A percentile compares a stretch with the other conserved stretches of the same genome.
These are phyloP conservation scores for Colletotrichum coccodes DNA, from an alignment of 2,329 filamentous ascomycete species.

Conservation along the genomic window DNA sequence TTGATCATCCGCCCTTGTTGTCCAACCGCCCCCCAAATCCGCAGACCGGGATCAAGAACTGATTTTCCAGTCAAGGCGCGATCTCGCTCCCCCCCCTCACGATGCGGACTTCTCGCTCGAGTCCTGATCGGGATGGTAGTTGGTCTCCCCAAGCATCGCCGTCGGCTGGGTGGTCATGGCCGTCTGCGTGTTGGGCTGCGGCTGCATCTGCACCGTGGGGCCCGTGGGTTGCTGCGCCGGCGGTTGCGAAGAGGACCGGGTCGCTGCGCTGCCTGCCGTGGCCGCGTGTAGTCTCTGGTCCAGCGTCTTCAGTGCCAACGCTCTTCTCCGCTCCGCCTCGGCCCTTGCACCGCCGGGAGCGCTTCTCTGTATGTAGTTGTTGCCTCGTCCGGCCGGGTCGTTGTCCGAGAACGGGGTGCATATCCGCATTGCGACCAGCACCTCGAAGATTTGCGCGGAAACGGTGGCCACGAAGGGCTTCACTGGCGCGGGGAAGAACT, in stretches of 20 bases:
- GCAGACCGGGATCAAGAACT: not conserved
- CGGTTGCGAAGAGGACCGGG: conserved; percentile 46
- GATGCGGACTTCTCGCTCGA: conserved; percentile 43
- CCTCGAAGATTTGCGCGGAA: conserved; percentile 78
- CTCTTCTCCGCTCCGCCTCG: conserved; percentile 90
- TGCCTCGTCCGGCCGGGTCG: conserved; percentile 77
- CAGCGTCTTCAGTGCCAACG: conserved; percentile 88
- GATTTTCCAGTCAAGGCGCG: conserved; percentile 1
- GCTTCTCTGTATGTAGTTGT: conserved; percentile 64
- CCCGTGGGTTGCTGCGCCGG: conserved; percentile 55
- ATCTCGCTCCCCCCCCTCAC: conserved; percentile 33
- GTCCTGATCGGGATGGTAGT: conserved; percentile 74
- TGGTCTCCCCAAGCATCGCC: conserved; percentile 74
- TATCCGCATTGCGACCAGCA: conserved; percentile 79
- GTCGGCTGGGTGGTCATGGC: conserved; percentile 66
- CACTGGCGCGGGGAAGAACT: conserved; percentile 89
- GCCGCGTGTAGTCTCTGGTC: conserved; percentile 94
- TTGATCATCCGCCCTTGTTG: not conserved
- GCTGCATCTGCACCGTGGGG: conserved; percentile 67
- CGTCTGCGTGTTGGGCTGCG: conserved; percentile 63
- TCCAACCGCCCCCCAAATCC: not conserved
- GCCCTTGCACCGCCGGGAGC: conserved; percentile 79
- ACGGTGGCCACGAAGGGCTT: conserved; percentile 82
- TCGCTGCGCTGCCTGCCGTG: conserved; percentile 62
- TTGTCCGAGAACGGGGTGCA: conserved; percentile 90